These are phyloP conservation scores for Colletotrichum gloeosporioides DNA, from an alignment of 2,329 filamentous ascomycete genomes.

Conservation along the genomic window DNA sequence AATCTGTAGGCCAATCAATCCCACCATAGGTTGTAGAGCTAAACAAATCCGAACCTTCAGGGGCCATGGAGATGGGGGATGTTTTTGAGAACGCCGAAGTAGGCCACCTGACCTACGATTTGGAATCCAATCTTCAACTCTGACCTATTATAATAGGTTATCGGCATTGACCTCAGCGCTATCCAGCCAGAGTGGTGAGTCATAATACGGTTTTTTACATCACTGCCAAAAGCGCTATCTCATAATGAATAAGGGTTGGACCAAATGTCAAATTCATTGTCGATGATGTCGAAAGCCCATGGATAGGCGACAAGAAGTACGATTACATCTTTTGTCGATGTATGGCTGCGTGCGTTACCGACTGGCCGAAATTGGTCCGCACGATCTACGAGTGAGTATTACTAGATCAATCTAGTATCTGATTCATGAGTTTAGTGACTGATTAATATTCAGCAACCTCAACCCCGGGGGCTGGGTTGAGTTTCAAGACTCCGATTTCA, in stretches of 20 bases:
- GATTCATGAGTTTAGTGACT: background rate
- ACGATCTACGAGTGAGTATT: conserved; percentile 26
- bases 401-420: background rate
- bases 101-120: background rate
- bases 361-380: conserved; percentile 31
- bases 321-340: conserved; percentile 42
- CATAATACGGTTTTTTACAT: rapidly evolving
- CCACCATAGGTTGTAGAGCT: background rate
- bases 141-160: conserved; percentile 27
- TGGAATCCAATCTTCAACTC: background rate
- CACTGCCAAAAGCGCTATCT: background rate
- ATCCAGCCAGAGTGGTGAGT: conserved; percentile 33
- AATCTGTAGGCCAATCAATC: background rate
- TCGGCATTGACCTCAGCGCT: conserved; percentile 33
- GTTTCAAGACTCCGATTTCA: conserved; percentile 25
- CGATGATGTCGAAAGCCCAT: conserved; percentile 38
- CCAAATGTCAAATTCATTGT: conserved; percentile 40
- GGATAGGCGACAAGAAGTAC: conserved; percentile 28
- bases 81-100: background rate
- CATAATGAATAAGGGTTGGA: conserved; percentile 24
- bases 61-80: background rate
- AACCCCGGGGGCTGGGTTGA: conserved; percentile 14
- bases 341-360: conserved; percentile 33
- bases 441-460: background rate
- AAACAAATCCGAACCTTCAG: background rate